Conservation (phyloP, 73 alveolate genomes). For the Paramecium sexaurelia region DNA sequence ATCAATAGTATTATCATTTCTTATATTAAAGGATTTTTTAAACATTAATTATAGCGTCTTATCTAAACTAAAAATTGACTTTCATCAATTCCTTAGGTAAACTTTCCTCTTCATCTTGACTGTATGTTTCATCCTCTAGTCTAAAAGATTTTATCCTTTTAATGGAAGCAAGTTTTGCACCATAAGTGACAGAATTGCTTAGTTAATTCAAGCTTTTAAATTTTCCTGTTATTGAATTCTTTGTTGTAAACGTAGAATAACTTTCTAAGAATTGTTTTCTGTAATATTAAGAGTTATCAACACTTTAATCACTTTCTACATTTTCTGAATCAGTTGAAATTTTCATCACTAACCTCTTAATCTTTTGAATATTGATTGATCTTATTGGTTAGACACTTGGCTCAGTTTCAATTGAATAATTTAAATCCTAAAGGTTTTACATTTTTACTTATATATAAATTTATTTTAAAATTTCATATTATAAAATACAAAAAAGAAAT, state of each 20-base stretch:
- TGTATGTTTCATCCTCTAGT: not conserved
- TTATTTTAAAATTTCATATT: not conserved
- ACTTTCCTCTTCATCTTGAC: constrained; percentile 14
- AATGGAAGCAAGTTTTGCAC: not conserved
- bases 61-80: not conserved
- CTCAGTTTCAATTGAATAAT: not conserved
- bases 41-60: not conserved
- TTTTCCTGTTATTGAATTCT: not conserved
- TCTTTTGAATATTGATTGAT: not conserved
- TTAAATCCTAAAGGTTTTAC: not conserved
- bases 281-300: not conserved
- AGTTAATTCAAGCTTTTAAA: not conserved
- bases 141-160: not conserved
- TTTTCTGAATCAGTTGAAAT: not conserved
- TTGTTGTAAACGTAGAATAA: not conserved
- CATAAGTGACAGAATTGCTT: not conserved
- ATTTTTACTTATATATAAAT: not conserved
- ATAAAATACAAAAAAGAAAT: too few relatives aligned
- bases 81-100: not conserved
- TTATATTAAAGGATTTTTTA: constrained; percentile 3
- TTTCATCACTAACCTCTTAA: not conserved
- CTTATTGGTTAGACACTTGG: not conserved
- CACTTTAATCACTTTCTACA: not conserved
- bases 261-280: not conserved
- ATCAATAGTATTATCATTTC: not conserved